Conservation (phyloP, 1,284 basidiomycete species). For the Trichosporon ovoides region DNA sequence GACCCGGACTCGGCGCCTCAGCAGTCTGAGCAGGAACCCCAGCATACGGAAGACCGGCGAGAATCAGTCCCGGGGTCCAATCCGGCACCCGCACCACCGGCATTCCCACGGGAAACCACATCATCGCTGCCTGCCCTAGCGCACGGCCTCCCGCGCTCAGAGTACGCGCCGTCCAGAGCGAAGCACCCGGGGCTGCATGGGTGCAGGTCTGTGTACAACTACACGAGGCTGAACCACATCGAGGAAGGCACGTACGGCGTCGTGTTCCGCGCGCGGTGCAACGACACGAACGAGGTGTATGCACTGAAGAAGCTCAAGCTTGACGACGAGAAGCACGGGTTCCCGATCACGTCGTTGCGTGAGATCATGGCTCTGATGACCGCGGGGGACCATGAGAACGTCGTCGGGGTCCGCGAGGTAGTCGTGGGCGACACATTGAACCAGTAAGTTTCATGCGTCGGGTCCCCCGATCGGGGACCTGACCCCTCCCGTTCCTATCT, state of each 20-base stretch:
- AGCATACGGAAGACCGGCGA: too few species aligned
- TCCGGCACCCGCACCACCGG: not conserved
- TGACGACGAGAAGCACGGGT: slow-evolving; percentile 95
- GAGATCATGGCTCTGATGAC: slow-evolving; percentile 93
- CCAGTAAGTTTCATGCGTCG: slow-evolving; percentile 64
- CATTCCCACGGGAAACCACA: not conserved
- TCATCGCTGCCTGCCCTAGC: not conserved
- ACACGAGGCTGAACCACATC: slow-evolving; percentile 93
- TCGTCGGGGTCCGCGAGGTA: slow-evolving; percentile 90
- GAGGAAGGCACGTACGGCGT: slow-evolving; percentile 99
- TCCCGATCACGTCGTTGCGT: slow-evolving; percentile 92
- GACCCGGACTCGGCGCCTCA: not conserved
- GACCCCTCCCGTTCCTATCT: not conserved
- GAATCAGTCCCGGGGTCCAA: too few species aligned
- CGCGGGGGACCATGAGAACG: slow-evolving; percentile 80
- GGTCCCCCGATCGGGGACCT: slow-evolving; percentile 27
- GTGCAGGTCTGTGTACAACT: slow-evolving; percentile 85
- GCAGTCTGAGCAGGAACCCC: not conserved
- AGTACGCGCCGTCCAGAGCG: slow-evolving; percentile 63
- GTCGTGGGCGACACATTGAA: slow-evolving; percentile 99
- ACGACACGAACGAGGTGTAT: slow-evolving; percentile 87
- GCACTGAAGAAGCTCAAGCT: slow-evolving; percentile 98
- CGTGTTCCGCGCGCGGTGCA: slow-evolving; percentile 91
- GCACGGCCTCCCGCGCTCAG: slow-evolving; percentile 30
- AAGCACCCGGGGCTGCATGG: slow-evolving; percentile 69